These are phyloP conservation scores for Liquidambar formosana DNA, from an alignment of 164 flowering plant genomes.

Conservation along the genomic window DNA sequence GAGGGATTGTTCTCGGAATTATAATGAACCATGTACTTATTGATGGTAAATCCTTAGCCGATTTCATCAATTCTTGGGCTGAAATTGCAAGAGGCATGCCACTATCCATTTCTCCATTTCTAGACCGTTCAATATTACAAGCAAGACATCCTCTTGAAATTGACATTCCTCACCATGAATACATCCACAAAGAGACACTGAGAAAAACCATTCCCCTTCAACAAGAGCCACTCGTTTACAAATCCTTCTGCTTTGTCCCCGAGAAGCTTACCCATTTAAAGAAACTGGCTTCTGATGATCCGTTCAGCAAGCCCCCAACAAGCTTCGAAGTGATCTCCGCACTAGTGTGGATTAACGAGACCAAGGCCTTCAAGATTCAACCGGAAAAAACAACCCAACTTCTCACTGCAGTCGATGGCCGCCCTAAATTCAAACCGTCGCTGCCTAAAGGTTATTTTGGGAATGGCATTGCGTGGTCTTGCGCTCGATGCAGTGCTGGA, in stretches of 20 bases:
- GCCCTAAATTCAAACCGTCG: conserved; percentile 39
- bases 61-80: conserved; percentile 16
- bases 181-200: background rate
- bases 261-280: conserved; percentile 32
- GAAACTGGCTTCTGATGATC: conserved; percentile 16
- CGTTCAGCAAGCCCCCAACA: conserved; percentile 4
- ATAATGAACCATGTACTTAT: conserved; percentile 31
- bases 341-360: conserved; percentile 44
- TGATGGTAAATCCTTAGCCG: conserved; percentile 8
- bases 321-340: too few species aligned
- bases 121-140: conserved; percentile 8
- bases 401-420: conserved; percentile 46
- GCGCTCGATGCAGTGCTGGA: conserved; percentile 19
- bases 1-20: conserved; percentile 39
- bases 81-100: conserved; percentile 18
- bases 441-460: conserved; percentile 53
- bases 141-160: conserved; percentile 7
- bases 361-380: conserved; percentile 26
- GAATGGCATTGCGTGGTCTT: conserved; percentile 39
- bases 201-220: background rate
- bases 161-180: background rate
- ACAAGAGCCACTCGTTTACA: conserved; percentile 2
- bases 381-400: conserved; percentile 45
- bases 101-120: conserved; percentile 7
- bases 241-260: conserved; percentile 32